Percentiles rank a stretch among this genome's conserved stretches.
Evolutionary conservation across 2,329 filamentous ascomycete species (phyloP).

Genomic region (Bertia moriformis): DNA sequence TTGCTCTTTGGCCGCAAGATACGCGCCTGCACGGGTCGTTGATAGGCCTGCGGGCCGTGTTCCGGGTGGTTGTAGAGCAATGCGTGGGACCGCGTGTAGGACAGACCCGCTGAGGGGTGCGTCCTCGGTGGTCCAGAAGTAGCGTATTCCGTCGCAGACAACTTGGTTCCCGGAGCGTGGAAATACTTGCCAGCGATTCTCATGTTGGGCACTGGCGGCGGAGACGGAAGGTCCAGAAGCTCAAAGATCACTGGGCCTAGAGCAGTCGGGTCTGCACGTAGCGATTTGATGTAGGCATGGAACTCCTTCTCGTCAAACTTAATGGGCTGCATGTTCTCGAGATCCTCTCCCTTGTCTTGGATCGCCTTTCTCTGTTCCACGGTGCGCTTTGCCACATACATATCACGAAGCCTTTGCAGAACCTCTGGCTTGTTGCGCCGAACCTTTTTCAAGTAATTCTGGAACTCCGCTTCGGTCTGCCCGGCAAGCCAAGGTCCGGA

Average conservation of each 20-base stretch:
- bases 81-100: constrained; percentile 39
- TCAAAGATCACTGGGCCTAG: constrained; percentile 35
- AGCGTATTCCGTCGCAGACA: constrained; percentile 24
- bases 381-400: constrained; percentile 14
- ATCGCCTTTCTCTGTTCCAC: constrained; percentile 18
- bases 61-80: constrained; percentile 42
- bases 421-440: constrained; percentile 21
- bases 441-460: constrained; percentile 29
- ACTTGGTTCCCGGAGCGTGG: constrained; percentile 8
- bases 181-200: constrained; percentile 11
- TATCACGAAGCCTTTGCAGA: constrained; percentile 17
- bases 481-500: constrained; percentile 41
- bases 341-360: constrained; percentile 21
- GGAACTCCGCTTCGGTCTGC: constrained; percentile 38
- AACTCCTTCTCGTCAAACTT: constrained; percentile 27
- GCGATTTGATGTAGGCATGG: constrained; percentile 24
- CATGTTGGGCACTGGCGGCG: constrained; percentile 18
- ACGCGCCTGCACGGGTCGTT: constrained; percentile 38
- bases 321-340: constrained; percentile 11
- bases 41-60: constrained; percentile 38
- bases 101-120: constrained; percentile 50
- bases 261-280: constrained; percentile 22
- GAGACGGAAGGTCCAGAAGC: constrained; percentile 38
- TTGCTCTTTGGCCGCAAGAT: constrained; percentile 31
- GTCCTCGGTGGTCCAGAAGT: constrained; percentile 37